phyloP scores from a whole-genome alignment of 75 land plant species.

The Selaginella moellendorffii region DNA sequence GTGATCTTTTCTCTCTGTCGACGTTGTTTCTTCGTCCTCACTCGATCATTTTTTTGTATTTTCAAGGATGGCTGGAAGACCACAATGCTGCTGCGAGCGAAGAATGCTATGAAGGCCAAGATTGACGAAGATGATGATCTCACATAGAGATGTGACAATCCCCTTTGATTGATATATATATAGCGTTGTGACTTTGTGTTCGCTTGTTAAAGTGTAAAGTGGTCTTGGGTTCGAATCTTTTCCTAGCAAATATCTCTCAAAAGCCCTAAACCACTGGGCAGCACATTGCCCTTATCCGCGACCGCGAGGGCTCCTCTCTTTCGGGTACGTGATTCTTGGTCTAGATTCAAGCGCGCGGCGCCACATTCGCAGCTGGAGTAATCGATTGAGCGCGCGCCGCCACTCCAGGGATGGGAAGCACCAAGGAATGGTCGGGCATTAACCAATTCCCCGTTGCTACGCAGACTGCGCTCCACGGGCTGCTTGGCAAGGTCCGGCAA shows the following conservation, averaged over 20 bases:
- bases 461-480: slow-evolving; percentile 49
- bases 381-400: too few species aligned
- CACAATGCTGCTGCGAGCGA: slow-evolving; percentile 55
- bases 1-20: too few species aligned
- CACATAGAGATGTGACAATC: not conserved
- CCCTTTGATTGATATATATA: not conserved
- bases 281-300: not conserved
- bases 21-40: not conserved
- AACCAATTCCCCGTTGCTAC: slow-evolving; percentile 82
- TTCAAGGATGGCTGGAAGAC: slow-evolving; percentile 79
- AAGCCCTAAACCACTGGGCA: not conserved
- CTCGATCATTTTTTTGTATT: not conserved
- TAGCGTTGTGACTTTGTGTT: not conserved
- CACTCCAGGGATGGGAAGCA: slow-evolving; percentile 25
- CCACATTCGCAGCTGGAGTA: too few species aligned
- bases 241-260: not conserved
- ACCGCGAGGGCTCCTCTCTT: not conserved
- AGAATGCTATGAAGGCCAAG: slow-evolving; percentile 55
- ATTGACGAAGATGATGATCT: slow-evolving; percentile 41
- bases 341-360: too few species aligned
- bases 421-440: slow-evolving; percentile 79
- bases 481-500: slow-evolving; percentile 54
- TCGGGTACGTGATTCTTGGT: too few species aligned
- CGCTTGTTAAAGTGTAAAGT: not conserved
- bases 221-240: not conserved